phyloP scores from a whole-genome alignment of 345 rosid genomes.

The Heritiera littoralis region DNA sequence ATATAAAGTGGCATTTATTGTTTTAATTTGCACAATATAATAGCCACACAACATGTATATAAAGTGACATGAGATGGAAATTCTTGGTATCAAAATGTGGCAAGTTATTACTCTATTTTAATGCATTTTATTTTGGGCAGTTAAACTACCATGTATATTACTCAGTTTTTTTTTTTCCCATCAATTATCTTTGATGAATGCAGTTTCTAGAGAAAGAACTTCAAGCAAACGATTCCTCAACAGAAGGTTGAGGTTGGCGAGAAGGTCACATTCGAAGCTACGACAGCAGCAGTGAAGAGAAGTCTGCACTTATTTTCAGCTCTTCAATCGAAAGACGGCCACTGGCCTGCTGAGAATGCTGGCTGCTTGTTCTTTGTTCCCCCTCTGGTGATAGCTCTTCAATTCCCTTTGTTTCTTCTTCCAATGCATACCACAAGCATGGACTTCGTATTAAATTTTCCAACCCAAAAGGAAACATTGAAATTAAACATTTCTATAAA shows the following conservation, averaged over 20 bases:
- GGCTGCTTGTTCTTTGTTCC: slow-evolving; percentile 65
- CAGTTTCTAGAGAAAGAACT: slow-evolving; percentile 56
- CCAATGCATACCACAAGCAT: background rate
- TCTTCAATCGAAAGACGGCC: slow-evolving; percentile 57
- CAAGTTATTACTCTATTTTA: too few relatives aligned
- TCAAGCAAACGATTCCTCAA: slow-evolving; percentile 47
- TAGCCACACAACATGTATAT: too few relatives aligned
- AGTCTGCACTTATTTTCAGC: slow-evolving; percentile 45
- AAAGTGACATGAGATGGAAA: too few relatives aligned
- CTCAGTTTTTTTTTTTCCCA: too few relatives aligned
- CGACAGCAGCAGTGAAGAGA: slow-evolving; percentile 44
- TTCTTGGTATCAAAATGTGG: too few relatives aligned
- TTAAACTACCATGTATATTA: too few relatives aligned
- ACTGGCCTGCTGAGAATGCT: slow-evolving; percentile 67
- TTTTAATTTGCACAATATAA: too few relatives aligned
- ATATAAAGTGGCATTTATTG: too few relatives aligned
- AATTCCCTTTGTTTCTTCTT: background rate
- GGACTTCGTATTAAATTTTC: too few relatives aligned
- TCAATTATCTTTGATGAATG: background rate
- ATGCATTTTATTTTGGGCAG: too few relatives aligned
- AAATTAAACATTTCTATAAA: too few relatives aligned
- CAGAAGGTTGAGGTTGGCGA: slow-evolving; percentile 45
- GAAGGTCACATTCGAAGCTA: slow-evolving; percentile 42
- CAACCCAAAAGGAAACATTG: too few relatives aligned
- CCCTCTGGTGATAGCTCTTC: slow-evolving; percentile 33